phyloP scores from a whole-genome alignment of 2,329 filamentous ascomycete species.

The Periglandula ipomoeae region DNA sequence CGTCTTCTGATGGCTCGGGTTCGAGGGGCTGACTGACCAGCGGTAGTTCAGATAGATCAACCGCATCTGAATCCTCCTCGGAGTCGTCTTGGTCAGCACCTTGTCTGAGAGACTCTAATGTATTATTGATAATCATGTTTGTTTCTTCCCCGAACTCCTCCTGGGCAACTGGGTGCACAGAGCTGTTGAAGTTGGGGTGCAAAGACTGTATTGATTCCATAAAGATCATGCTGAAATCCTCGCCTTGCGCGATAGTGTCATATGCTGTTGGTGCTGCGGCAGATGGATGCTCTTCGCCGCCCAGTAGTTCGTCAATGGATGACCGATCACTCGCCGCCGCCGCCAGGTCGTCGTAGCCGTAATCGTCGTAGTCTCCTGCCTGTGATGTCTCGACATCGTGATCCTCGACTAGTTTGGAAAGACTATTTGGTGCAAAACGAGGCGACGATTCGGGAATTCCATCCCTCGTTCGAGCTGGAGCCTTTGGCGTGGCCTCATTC shows the following conservation, averaged over 20 bases:
- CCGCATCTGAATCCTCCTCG: conserved; percentile 2
- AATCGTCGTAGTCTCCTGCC: conserved; percentile 17
- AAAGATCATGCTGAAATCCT: conserved; percentile 52
- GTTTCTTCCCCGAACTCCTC: conserved; percentile 47
- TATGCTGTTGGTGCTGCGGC: conserved; percentile 17
- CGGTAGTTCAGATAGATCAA: conserved; percentile 3
- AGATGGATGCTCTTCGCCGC: conserved; percentile 6
- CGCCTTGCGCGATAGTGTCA: conserved; percentile 38
- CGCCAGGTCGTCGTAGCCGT: conserved; percentile 13
- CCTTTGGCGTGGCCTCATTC: conserved; percentile 27
- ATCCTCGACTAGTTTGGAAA: conserved; percentile 1
- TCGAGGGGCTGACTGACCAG: conserved; percentile 4
- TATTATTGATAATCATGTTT: conserved; percentile 46
- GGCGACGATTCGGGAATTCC: conserved; percentile 8
- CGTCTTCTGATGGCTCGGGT: neutral
- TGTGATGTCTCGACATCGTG: conserved; percentile 12
- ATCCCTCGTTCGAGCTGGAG: conserved; percentile 7
- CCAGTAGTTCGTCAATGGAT: conserved; percentile 21
- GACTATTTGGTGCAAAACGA: conserved; percentile 2
- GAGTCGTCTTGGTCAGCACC: conserved; percentile 9
- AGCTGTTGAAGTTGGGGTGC: conserved; percentile 29
- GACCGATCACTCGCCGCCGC: conserved; percentile 24
- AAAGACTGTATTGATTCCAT: conserved; percentile 45
- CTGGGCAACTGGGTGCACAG: conserved; percentile 22
- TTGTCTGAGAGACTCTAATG: conserved; percentile 40